Evolutionary conservation across 495 filamentous ascomycete genomes (phyloP), one percentile per base, ranked within the genome.

Genomic region (Penicillium dipodomyicola): DNA sequence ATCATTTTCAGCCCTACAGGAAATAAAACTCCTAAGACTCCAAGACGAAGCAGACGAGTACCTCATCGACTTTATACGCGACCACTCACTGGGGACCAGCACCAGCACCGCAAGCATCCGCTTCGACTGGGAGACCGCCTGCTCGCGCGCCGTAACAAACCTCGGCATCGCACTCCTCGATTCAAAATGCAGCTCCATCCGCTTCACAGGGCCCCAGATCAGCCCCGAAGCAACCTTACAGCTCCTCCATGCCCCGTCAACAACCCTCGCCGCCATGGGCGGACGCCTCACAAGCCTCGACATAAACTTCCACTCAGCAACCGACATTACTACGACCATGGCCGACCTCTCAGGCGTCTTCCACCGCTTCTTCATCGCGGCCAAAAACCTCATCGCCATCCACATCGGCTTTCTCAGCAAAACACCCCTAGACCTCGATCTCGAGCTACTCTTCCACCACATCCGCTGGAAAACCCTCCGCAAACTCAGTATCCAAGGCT

Each of bases 121-220:
- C 50, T 67, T 86, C n/a, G 70, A 80, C 60, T 89, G 86, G 86
- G 76, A 80, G 32, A 71, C 74, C 14, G 86, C 86, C 22, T 89
- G 83, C 67, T 79, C 81, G 15, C 82, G 84, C 58, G 84, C 83
- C 22, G 76, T 84, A 10, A 77, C 72, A 49, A 86, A 78, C 17
- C 71, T 90, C 11, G 79, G 79, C 5, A 67, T 77, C 19, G 84
- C 86, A 10, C 71, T 89, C 6, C 64, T 84, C 33, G 67, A 75
- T 14, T 81, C 83, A 3, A 67, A 77, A 42, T 84, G 82, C 33
- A 75, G 72, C n/a, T 78, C 78, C 37, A 73, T 81, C 37, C 77
- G 80, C 20, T 87, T 89, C 61, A 82, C 82, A 1, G 82, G 78
- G 10, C 86, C 86, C 5, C 85, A 86, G 65, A 77, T 88, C 62